Evolutionary conservation across 2,329 filamentous ascomycete species (phyloP).

Genomic region (Phyllachora maydis): DNA sequence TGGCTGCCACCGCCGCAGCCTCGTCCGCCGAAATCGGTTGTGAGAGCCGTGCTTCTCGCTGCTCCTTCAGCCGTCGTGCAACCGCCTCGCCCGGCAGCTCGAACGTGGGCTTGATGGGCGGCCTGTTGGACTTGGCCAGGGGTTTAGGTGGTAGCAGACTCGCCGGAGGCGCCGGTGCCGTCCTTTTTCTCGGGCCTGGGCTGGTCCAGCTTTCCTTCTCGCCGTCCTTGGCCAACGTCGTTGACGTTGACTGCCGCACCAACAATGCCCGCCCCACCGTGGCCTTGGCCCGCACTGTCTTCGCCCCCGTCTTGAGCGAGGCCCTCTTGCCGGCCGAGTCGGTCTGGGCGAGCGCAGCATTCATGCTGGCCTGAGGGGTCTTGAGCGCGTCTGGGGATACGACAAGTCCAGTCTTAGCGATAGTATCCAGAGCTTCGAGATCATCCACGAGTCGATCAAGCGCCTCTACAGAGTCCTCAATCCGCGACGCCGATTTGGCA

Average conservation of each 20-base stretch:
- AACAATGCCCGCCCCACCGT: constrained; percentile 13
- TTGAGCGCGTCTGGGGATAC: constrained; percentile 10
- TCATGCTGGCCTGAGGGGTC: constrained; percentile 4
- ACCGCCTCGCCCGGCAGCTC: constrained; percentile 43
- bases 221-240: constrained; percentile 13
- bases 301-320: constrained; percentile 11
- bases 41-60: constrained; percentile 32
- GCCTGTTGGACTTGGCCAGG: constrained; percentile 28
- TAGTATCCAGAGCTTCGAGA: constrained; percentile 29
- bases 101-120: constrained; percentile 31
- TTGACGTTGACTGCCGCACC: constrained; percentile 19
- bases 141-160: constrained; percentile 24
- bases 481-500: constrained; percentile 17
- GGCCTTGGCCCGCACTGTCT: constrained; percentile 19
- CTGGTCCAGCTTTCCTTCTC: constrained; percentile 8
- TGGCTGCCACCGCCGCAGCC: background rate
- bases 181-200: constrained; percentile 9
- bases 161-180: constrained; percentile 13
- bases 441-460: constrained; percentile 41
- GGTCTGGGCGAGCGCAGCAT: constrained; percentile 2
- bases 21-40: constrained; percentile 3
- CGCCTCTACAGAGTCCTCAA: constrained; percentile 43
- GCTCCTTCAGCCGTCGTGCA: constrained; percentile 33
- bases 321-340: constrained; percentile 4
- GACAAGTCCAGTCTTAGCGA: no score